Evolutionary conservation across 345 rosid genomes (phyloP).

Genomic region (Capsella bursapastoris): DNA sequence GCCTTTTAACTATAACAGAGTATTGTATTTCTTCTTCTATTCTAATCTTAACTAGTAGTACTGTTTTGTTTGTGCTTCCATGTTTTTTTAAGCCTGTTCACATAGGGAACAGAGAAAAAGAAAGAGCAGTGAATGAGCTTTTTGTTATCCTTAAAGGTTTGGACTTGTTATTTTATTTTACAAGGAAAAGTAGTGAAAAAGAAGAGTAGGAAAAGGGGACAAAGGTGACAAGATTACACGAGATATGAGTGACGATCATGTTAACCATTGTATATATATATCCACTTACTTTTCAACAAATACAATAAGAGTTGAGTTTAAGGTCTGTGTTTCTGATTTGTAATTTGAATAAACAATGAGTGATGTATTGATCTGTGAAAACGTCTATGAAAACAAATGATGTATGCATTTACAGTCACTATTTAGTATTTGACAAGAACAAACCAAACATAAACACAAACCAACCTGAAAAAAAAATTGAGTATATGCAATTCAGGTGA

Average conservation of each 20-base stretch:
- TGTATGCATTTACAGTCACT: background rate
- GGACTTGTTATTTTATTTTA: background rate
- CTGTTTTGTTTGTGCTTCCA: background rate
- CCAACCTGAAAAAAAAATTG: background rate
- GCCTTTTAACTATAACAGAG: background rate
- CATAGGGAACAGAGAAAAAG: slow-evolving; percentile 12
- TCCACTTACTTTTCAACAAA: background rate
- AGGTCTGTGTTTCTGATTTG: background rate
- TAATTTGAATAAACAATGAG: background rate
- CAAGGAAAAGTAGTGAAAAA: slow-evolving; percentile 23
- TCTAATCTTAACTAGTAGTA: background rate
- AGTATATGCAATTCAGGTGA: background rate
- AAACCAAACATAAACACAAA: background rate
- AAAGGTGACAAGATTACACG: slow-evolving; percentile 44
- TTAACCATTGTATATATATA: slow-evolving; percentile 2
- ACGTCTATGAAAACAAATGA: background rate
- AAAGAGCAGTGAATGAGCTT: slow-evolving; percentile 7
- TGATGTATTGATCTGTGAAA: too few relatives aligned
- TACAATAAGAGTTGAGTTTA: too few relatives aligned
- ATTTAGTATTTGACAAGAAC: background rate
- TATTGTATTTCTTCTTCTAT: background rate
- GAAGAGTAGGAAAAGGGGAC: slow-evolving; percentile 10
- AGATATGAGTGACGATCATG: slow-evolving; percentile 27
- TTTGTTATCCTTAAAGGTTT: slow-evolving; percentile 30
- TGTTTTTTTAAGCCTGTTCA: background rate